Evolutionary conservation across 179 eudicot species (phyloP), one percentile per base, ranked within the genome.

Genomic region (Corrigiola litoralis): DNA sequence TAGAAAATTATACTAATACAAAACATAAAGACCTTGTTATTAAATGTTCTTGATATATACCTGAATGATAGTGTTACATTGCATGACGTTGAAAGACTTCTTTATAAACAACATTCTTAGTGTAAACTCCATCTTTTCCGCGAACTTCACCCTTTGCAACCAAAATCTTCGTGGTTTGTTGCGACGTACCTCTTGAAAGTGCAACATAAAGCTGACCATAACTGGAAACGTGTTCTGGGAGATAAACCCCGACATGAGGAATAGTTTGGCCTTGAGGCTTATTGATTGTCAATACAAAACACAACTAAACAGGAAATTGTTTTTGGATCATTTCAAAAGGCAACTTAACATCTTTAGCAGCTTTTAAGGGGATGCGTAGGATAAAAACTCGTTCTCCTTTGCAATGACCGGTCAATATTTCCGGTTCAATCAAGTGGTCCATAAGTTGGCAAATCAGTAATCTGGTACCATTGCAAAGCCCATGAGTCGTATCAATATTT

Each of bases 171-270:
- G 44, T 7, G 4, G 52, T 40, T 18, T 18, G 28, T 1, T 52
- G 38, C 2, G 40, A 4, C 0, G 53, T 61, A 2, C 42, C 40
- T 44, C 27, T 21, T n/a, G 41, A 61, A 0, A 61, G 10, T 1
- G 38, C 65, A 17, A 61, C 65, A 24, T 61, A 61, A 1, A 45
- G 11, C 6, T 61, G 64, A 0, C 64, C 64, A 24, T 25, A 6
- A 50, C 55, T 21, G 5, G 23, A 25, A 7, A 24, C 18, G 28
- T 25, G 6, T 11, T 51, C 17, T 1, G 56, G 17, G 13, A 51
- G 33, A 51, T 16, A 41, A 10, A 59, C 47, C 5, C 56, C 56
- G 24, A 50, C 31, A 3, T 51, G 34, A 27, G 34, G 34, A 2
- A 51, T 10, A 1, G 34, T 51, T 3, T 51, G 56, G 0, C 56